Evolutionary conservation across 257 asterid species (phyloP).

Genomic region (Thymus mandschuricus): DNA sequence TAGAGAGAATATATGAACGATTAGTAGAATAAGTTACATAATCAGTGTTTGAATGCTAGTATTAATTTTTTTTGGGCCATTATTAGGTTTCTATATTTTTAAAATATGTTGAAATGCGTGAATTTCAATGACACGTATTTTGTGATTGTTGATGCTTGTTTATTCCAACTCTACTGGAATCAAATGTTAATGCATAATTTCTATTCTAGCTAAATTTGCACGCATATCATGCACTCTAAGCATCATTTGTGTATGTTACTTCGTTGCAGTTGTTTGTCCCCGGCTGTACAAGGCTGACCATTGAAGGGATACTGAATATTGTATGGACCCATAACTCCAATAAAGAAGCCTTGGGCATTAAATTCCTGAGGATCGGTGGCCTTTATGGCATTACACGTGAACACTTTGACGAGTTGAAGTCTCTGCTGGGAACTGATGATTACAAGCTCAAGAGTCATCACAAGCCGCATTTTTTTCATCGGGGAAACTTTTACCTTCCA

Average conservation of each 20-base stretch:
- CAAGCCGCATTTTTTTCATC: slow-evolving; percentile 60
- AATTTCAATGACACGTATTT: neutral
- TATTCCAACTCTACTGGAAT: neutral
- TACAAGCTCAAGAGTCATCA: slow-evolving; percentile 30
- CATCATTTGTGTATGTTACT: neutral
- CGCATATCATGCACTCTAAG: slow-evolving; percentile 22
- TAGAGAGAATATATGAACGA: neutral
- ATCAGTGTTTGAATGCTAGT: neutral
- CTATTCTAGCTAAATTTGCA: neutral
- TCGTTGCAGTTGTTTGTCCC: slow-evolving; percentile 75
- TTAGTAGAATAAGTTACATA: neutral
- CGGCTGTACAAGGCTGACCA: slow-evolving; percentile 73
- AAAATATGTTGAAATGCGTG: neutral
- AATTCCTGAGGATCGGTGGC: slow-evolving; percentile 71
- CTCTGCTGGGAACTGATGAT: slow-evolving; percentile 47
- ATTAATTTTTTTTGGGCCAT: neutral
- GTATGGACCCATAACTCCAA: slow-evolving; percentile 51
- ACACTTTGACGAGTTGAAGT: slow-evolving; percentile 54
- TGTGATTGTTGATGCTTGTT: neutral
- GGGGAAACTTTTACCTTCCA: slow-evolving; percentile 58
- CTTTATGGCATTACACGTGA: slow-evolving; percentile 60
- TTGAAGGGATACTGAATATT: slow-evolving; percentile 59
- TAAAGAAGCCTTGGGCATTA: slow-evolving; percentile 52
- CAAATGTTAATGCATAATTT: neutral
- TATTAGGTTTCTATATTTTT: neutral